These are phyloP conservation scores for Cerioporus squamosus DNA, from an alignment of 1,284 basidiomycete genomes.

Conservation along the genomic window DNA sequence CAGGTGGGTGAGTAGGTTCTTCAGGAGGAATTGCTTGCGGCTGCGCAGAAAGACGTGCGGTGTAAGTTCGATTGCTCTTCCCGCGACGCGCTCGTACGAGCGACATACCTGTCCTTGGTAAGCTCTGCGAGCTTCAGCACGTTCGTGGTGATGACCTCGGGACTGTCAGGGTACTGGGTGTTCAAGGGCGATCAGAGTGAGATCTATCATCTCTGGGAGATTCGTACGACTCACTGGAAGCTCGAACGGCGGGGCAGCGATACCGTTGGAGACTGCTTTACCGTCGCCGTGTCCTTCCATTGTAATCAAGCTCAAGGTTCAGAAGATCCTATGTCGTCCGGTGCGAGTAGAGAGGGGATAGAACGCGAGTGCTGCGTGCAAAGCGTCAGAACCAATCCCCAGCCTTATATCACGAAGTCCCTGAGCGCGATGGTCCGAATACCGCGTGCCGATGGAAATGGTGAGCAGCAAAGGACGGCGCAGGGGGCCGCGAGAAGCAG, in stretches of 20 bases:
- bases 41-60: constrained; percentile 13
- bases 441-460: background rate
- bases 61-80: background rate
- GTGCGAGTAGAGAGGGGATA: background rate
- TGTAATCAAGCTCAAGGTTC: background rate
- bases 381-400: background rate
- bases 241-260: constrained; percentile 34
- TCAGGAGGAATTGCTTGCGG: constrained; percentile 37
- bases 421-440: background rate
- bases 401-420: constrained; percentile 11
- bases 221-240: constrained; percentile 32
- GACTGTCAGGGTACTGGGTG: constrained; percentile 49
- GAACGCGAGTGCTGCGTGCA: background rate
- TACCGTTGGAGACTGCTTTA: constrained; percentile 33
- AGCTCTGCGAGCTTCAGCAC: constrained; percentile 50
- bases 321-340: background rate
- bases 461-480: constrained; percentile 2
- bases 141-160: constrained; percentile 63
- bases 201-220: background rate
- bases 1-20: constrained; percentile 56
- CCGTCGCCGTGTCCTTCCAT: constrained; percentile 7
- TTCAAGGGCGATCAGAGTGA: background rate
- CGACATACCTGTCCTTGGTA: constrained; percentile 46
- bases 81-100: background rate
- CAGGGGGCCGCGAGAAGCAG: background rate